Evolutionary conservation across 129 eudicot species (phyloP).

Genomic region (Artemisia annua): DNA sequence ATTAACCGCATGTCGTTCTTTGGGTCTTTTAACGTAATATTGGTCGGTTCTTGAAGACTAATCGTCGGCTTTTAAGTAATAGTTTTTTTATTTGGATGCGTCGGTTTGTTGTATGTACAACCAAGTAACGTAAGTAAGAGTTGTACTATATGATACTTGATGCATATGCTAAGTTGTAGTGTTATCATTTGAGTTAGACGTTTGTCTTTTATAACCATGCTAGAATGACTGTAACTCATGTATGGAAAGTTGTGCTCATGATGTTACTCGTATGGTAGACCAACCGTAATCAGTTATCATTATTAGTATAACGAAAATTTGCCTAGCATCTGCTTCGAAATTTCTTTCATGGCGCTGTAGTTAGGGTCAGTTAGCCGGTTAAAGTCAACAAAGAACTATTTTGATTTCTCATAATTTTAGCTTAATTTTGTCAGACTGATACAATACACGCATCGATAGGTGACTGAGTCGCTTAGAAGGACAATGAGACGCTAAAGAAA

Average conservation of each 20-base stretch:
- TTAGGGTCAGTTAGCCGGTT: too few species aligned
- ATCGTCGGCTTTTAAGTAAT: background rate
- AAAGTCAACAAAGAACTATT: too few species aligned
- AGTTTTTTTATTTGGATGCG: slow-evolving; percentile 24
- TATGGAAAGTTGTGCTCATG: slow-evolving; percentile 5
- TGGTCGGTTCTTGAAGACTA: slow-evolving; percentile 15
- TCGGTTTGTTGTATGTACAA: slow-evolving; percentile 35
- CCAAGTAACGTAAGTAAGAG: slow-evolving; percentile 31
- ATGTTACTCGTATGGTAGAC: background rate
- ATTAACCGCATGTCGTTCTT: background rate
- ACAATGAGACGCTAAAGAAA: too few species aligned
- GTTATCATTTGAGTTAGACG: slow-evolving; percentile 14
- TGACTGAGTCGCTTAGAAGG: too few species aligned
- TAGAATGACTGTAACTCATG: slow-evolving; percentile 12
- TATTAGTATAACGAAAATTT: too few species aligned
- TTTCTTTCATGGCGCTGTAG: too few species aligned
- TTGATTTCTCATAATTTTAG: too few species aligned
- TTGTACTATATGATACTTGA: slow-evolving; percentile 36
- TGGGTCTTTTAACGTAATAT: background rate
- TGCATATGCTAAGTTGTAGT: slow-evolving; percentile 3
- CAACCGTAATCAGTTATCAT: background rate
- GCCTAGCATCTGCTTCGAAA: too few species aligned
- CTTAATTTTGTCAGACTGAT: too few species aligned
- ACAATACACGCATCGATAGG: too few species aligned
- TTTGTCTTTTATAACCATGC: slow-evolving; percentile 8